A percentile compares a stretch with the other conserved stretches of the same genome.
Conservation (phyloP, 2,329 filamentous ascomycete genomes). For the Neopestalotiopsis sp. region DNA sequence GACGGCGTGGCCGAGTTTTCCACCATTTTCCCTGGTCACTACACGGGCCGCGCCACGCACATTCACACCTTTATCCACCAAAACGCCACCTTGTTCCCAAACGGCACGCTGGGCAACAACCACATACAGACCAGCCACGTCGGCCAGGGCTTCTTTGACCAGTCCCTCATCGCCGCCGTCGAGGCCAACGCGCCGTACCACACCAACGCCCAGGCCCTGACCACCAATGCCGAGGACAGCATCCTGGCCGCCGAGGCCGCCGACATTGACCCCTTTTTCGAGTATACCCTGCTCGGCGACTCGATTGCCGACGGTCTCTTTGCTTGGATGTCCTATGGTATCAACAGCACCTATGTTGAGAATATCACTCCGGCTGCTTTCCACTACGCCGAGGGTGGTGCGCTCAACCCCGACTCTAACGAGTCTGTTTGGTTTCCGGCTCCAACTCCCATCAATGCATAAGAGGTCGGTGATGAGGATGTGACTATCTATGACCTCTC, state of each 20-base stretch:
- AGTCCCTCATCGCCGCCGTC: constrained; percentile 53
- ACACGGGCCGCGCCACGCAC: constrained; percentile 50
- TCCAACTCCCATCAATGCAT: neutral
- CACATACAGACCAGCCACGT: constrained; percentile 57
- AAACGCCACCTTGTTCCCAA: constrained; percentile 40
- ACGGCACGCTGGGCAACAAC: constrained; percentile 50
- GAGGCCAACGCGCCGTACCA: constrained; percentile 9
- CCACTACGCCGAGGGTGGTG: constrained; percentile 29
- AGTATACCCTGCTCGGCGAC: constrained; percentile 13
- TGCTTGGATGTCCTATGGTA: constrained; percentile 41
- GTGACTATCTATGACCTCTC: too few relatives aligned
- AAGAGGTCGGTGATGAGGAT: neutral
- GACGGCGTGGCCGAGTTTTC: constrained; percentile 49
- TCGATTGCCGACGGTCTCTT: constrained; percentile 10
- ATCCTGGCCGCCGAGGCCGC: neutral
- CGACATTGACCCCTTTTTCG: constrained; percentile 7
- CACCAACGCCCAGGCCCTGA: neutral
- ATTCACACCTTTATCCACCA: constrained; percentile 55
- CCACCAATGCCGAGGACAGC: neutral
- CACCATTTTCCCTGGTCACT: constrained; percentile 51
- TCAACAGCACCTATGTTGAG: constrained; percentile 37
- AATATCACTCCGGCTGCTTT: constrained; percentile 26
- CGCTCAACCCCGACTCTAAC: constrained; percentile 19
- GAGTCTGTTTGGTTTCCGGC: neutral
- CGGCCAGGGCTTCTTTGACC: constrained; percentile 71